Conservation (phyloP, 257 asterid species). For the Perilla frutescens region DNA sequence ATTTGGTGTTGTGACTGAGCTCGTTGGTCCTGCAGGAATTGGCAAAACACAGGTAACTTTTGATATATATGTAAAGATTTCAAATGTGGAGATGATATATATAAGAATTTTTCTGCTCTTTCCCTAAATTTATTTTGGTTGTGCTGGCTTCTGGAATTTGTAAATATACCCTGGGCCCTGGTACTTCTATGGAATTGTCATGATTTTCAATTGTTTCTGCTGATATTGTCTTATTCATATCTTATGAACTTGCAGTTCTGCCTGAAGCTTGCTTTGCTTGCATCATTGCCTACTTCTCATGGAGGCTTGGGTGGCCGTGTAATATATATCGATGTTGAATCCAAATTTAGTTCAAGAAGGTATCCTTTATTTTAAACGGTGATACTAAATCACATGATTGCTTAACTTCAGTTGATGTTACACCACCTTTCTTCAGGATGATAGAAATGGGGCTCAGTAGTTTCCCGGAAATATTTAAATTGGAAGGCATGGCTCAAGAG, state of each 20-base stretch:
- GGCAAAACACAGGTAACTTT: conserved; percentile 82
- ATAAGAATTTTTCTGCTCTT: conserved; percentile 3
- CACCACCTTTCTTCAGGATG: conserved; percentile 57
- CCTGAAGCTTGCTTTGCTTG: conserved; percentile 80
- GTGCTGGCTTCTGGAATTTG: conserved; percentile 22
- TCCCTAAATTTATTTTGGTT: conserved; percentile 1
- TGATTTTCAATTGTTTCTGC: conserved; percentile 28
- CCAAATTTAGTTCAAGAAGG: conserved; percentile 90
- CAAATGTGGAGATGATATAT: background rate
- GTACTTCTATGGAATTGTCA: conserved; percentile 13
- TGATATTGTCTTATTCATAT: conserved; percentile 26
- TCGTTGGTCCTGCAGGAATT: conserved; percentile 94
- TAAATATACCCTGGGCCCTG: background rate
- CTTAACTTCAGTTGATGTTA: conserved; percentile 22
- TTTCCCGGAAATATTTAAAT: conserved; percentile 79
- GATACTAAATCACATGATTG: conserved; percentile 26
- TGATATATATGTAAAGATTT: background rate
- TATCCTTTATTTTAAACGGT: conserved; percentile 28
- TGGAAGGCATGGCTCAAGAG: conserved; percentile 77
- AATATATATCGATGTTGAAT: conserved; percentile 85
- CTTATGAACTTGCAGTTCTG: conserved; percentile 61
- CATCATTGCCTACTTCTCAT: conserved; percentile 69
- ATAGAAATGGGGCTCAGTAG: conserved; percentile 79
- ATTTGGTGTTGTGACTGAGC: conserved; percentile 83
- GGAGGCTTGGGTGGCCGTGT: conserved; percentile 87